These are phyloP conservation scores for Sporothrix variecibatus DNA, from an alignment of 2,329 filamentous ascomycete species.

Conservation along the genomic window DNA sequence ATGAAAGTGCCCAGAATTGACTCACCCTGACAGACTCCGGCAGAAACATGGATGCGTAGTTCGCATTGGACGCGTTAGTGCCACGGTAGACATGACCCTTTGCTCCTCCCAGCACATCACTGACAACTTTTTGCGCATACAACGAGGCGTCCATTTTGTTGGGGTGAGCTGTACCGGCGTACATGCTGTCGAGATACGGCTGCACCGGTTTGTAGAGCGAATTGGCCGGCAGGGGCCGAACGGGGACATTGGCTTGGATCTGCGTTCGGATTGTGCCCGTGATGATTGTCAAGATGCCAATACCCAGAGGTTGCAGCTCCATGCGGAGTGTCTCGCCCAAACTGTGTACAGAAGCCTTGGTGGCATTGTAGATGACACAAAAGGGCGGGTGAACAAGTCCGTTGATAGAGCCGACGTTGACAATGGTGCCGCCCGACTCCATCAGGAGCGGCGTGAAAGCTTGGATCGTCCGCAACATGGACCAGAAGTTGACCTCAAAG, in stretches of 20 bases:
- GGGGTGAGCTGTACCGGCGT: background rate
- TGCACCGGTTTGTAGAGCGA: background rate
- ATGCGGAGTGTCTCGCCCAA: conserved; percentile 1
- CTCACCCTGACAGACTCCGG: background rate
- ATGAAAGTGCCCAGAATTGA: background rate
- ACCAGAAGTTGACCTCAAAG: conserved; percentile 49
- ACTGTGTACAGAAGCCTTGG: conserved; percentile 13
- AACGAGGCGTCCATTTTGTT: background rate
- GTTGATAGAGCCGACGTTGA: conserved; percentile 29
- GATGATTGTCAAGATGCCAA: background rate
- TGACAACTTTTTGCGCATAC: background rate
- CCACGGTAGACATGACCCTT: background rate
- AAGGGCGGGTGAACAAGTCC: background rate
- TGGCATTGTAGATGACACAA: background rate
- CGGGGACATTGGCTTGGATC: background rate
- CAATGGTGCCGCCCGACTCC: conserved; percentile 34
- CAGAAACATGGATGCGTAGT: background rate
- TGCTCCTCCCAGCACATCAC: background rate
- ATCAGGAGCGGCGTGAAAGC: conserved; percentile 40
- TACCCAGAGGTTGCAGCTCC: conserved; percentile 19
- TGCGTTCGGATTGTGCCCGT: conserved; percentile 18
- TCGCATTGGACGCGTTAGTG: background rate
- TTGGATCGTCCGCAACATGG: conserved; percentile 41
- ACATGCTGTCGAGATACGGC: background rate
- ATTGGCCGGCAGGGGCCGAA: background rate